A percentile compares a stretch with the other conserved stretches of the same genome.
phyloP scores from a whole-genome alignment of 495 filamentous ascomycete species.

The Lophium mytilinum region DNA sequence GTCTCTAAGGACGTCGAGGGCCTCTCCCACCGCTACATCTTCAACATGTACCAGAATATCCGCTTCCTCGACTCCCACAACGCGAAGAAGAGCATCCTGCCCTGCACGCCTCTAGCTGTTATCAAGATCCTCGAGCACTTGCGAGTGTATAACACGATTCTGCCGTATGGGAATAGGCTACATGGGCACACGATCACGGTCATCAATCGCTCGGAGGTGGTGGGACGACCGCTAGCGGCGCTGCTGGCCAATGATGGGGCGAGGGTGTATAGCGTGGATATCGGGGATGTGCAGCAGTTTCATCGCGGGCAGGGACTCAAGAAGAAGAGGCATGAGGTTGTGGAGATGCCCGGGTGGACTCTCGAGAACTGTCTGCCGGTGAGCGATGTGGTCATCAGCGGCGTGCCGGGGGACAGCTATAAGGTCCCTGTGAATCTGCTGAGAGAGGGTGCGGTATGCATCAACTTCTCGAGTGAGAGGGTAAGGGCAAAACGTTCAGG shows the following conservation, averaged over 20 bases:
- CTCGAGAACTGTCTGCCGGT: slow-evolving; percentile 73
- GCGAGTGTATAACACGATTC: slow-evolving; percentile 91
- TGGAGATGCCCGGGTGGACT: slow-evolving; percentile 63
- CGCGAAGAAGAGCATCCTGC: slow-evolving; percentile 79
- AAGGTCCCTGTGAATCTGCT: slow-evolving; percentile 80
- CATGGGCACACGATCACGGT: slow-evolving; percentile 89
- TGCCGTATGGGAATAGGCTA: slow-evolving; percentile 86
- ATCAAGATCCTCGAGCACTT: slow-evolving; percentile 95
- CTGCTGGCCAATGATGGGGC: slow-evolving; percentile 94
- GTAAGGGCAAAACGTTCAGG: slow-evolving; percentile 29
- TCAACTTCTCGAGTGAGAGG: slow-evolving; percentile 95
- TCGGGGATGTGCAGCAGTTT: slow-evolving; percentile 87
- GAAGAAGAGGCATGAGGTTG: slow-evolving; percentile 73
- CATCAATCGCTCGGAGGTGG: slow-evolving; percentile 91
- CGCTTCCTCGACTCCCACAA: slow-evolving; percentile 80
- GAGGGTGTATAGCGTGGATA: slow-evolving; percentile 87
- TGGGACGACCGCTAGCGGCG: slow-evolving; percentile 88
- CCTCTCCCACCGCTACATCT: slow-evolving; percentile 84
- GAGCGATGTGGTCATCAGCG: slow-evolving; percentile 89
- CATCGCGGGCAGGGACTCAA: slow-evolving; percentile 77
- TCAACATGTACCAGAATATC: slow-evolving; percentile 99
- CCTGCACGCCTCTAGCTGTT: slow-evolving; percentile 89
- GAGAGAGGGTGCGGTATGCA: slow-evolving; percentile 83
- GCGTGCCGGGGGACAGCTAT: slow-evolving; percentile 77
- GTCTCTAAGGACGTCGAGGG: slow-evolving; percentile 92